Conservation (phyloP, 345 rosid genomes). For the thale cress (Arabidopsis thaliana) region DNA sequence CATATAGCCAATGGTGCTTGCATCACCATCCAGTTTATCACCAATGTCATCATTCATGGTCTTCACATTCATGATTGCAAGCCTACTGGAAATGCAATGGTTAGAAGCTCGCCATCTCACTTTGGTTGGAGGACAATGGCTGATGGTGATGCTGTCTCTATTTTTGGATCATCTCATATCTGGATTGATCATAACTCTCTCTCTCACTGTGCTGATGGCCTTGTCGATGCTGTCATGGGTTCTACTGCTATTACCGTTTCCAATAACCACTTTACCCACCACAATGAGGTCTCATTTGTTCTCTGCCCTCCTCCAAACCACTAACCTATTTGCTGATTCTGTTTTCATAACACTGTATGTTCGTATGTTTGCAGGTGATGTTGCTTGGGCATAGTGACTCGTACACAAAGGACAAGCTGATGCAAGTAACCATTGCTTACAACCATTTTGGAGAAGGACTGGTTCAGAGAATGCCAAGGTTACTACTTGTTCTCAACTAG, state of each 20-base stretch:
- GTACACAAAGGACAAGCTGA: conserved; percentile 79
- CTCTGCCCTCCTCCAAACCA: background rate
- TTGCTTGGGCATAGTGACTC: conserved; percentile 91
- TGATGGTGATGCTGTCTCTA: conserved; percentile 87
- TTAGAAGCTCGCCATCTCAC: conserved; percentile 82
- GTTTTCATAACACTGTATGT: background rate
- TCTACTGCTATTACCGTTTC: conserved; percentile 91
- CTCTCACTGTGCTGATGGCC: conserved; percentile 93
- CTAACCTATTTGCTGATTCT: background rate
- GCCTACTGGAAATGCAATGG: conserved; percentile 97
- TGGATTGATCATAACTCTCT: conserved; percentile 97
- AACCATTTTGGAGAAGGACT: conserved; percentile 94
- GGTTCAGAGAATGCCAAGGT: conserved; percentile 98
- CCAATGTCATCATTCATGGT: conserved; percentile 90
- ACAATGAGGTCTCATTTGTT: conserved; percentile 69
- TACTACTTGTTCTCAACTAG: conserved; percentile 1
- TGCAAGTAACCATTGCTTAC: conserved; percentile 96
- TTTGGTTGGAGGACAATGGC: conserved; percentile 95
- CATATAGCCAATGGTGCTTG: conserved; percentile 95
- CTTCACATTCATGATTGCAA: conserved; percentile 93
- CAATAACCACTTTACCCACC: conserved; percentile 89
- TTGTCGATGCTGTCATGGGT: conserved; percentile 95
- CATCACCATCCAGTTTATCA: conserved; percentile 79
- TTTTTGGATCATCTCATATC: conserved; percentile 85
- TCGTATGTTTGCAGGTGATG: conserved; percentile 61